A percentile compares a stretch with the other conserved stretches of the same genome.
phyloP scores from a whole-genome alignment of 495 filamentous ascomycete species.

The Xylaria longipes region DNA sequence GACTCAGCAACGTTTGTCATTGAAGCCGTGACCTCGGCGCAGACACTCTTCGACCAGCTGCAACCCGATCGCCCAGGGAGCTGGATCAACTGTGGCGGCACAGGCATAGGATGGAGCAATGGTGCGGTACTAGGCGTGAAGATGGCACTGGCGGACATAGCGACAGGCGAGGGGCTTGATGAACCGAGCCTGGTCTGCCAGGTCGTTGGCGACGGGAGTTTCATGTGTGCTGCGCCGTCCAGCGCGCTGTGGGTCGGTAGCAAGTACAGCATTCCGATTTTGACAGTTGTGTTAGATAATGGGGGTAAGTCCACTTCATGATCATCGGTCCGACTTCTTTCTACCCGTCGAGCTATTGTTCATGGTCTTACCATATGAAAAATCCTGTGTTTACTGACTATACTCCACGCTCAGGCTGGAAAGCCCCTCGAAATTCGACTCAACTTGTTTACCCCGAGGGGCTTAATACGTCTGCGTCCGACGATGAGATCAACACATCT shows the following conservation, averaged over 20 bases:
- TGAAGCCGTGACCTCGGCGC: slow-evolving; percentile 44
- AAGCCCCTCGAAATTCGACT: slow-evolving; percentile 42
- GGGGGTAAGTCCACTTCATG: slow-evolving; percentile 35
- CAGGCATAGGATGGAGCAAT: slow-evolving; percentile 48
- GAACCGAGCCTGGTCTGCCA: slow-evolving; percentile 36
- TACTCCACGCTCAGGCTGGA: slow-evolving; percentile 33
- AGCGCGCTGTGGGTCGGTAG: slow-evolving; percentile 45
- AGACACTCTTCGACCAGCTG: slow-evolving; percentile 41
- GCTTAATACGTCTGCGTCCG: slow-evolving; percentile 29
- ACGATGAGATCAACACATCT: slow-evolving; percentile 37
- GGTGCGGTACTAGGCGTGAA: slow-evolving; percentile 44
- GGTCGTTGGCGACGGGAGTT: slow-evolving; percentile 46
- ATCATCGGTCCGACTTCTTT: background rate
- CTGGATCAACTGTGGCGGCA: slow-evolving; percentile 48
- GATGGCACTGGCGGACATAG: slow-evolving; percentile 35
- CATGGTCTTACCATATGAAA: background rate
- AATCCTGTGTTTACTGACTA: background rate
- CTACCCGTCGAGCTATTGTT: background rate
- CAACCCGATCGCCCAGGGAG: slow-evolving; percentile 39
- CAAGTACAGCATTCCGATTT: slow-evolving; percentile 43
- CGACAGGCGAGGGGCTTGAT: background rate
- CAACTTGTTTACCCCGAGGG: slow-evolving; percentile 42
- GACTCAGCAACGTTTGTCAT: slow-evolving; percentile 41
- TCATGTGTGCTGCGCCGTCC: slow-evolving; percentile 41
- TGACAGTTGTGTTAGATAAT: slow-evolving; percentile 50